These are phyloP conservation scores for Coemansia sp. DNA, from an alignment of 192 early-diverging fungal species.

Conservation along the genomic window DNA sequence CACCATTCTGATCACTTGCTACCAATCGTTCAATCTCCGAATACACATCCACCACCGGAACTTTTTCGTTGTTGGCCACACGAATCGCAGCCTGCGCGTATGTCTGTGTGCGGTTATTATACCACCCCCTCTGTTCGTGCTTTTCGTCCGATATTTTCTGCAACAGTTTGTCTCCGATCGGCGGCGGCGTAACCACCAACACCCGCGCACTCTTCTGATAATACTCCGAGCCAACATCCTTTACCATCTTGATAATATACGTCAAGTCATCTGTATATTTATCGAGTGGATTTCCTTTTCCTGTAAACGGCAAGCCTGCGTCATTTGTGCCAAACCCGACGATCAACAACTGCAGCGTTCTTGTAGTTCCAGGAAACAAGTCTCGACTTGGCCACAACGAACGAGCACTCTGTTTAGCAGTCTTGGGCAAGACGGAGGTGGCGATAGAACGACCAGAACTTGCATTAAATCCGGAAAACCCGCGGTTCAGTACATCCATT, in stretches of 20 bases:
- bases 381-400: slow-evolving; percentile 61
- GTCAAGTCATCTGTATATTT: slow-evolving; percentile 61
- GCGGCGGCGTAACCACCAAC: slow-evolving; percentile 71
- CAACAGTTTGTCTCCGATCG: slow-evolving; percentile 54
- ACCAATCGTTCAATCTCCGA: too few relatives aligned
- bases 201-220: slow-evolving; percentile 64
- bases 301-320: slow-evolving; percentile 50
- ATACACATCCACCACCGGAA: too few relatives aligned
- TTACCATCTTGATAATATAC: slow-evolving; percentile 58
- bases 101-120: too few relatives aligned
- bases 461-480: slow-evolving; percentile 64
- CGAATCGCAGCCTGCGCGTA: too few relatives aligned
- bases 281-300: slow-evolving; percentile 62
- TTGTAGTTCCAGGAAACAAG: slow-evolving; percentile 17
- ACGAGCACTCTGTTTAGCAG: too few relatives aligned
- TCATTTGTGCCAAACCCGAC: slow-evolving; percentile 87
- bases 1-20: too few relatives aligned
- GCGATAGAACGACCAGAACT: too few relatives aligned
- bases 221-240: slow-evolving; percentile 50
- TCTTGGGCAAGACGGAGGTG: too few relatives aligned
- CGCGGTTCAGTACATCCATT: too few relatives aligned
- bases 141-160: too few relatives aligned
- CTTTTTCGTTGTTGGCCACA: too few relatives aligned
- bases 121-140: too few relatives aligned
- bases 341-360: neutral